These are phyloP conservation scores for Celoporthe dispersa DNA, from an alignment of 2,329 filamentous ascomycete species.

Conservation along the genomic window DNA sequence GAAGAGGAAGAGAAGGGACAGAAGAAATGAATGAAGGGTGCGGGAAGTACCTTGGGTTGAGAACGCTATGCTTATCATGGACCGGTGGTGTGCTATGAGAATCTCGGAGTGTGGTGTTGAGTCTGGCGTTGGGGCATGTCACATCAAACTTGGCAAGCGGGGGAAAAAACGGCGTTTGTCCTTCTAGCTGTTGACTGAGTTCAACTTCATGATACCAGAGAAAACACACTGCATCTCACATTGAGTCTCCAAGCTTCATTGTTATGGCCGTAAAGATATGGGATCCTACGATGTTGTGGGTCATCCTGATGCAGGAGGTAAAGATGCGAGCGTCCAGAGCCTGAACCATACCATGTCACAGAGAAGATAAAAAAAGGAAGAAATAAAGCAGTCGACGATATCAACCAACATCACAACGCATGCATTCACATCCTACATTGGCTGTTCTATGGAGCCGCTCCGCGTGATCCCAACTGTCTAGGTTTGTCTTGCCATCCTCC, in stretches of 20 bases:
- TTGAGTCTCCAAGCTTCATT: not conserved
- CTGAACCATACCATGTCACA: not conserved
- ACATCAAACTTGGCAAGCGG: not conserved
- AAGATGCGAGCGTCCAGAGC: not conserved
- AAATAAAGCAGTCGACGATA: not conserved
- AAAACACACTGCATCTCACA: not conserved
- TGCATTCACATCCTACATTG: slow-evolving; percentile 33
- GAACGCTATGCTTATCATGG: not conserved
- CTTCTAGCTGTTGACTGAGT: not conserved
- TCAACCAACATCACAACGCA: slow-evolving; percentile 21
- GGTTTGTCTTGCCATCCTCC: slow-evolving; percentile 10
- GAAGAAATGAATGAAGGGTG: slow-evolving; percentile 26
- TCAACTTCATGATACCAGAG: not conserved
- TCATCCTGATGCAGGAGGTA: not conserved
- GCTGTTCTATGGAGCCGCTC: slow-evolving; percentile 29
- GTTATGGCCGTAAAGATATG: not conserved
- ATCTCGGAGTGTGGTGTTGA: not conserved
- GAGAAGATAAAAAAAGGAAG: not conserved
- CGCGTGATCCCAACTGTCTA: slow-evolving; percentile 27
- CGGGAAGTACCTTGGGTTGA: not conserved
- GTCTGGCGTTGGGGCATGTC: not conserved
- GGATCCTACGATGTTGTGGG: not conserved
- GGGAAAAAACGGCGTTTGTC: not conserved
- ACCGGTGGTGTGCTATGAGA: not conserved
- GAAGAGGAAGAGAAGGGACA: slow-evolving; percentile 57